Base-by-base conservation (phyloP, 148 eudicot species). In the Arctostaphylos glauca region DNA sequence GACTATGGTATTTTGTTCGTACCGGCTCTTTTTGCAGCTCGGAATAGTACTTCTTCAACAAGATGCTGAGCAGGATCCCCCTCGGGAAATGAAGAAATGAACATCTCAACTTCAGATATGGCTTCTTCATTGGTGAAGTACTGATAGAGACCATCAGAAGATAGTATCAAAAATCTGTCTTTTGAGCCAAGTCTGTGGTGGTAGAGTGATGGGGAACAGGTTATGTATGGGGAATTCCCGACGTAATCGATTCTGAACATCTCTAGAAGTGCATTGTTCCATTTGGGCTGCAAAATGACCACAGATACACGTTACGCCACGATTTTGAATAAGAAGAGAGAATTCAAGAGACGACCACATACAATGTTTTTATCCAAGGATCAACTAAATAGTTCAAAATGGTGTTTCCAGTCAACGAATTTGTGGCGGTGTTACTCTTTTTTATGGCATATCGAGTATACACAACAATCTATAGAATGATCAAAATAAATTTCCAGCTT, bases 11-110 rank as follows among this genome's bases (percentile, higher is more conserved):
- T 23, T 18, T 56, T 31, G 38, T 21, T 12, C 78, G 56, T 93
- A 93, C 98, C 98, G 3, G 94, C 94, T 91, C 89, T 90, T 85
- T 93, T 95, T 6, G 98, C 98, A 82, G 98, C 98, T 12, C 97
- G 92, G 83, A 92, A 87, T 19, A 95, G 54, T 18, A 95, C 93
- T 89, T 94, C 94, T 86, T 95, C 98, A 12, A 95, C 93, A 25
- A 95, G 91, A 88, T 95, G 98, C 78, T 95, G 98, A 13, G 98
- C 98, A 1, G 98, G 98, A 82, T 95, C 98, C 21, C 98, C 98
- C 56, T 95, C 98, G 0, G 98, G 98, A 7, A 85, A 90, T 43
- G 79, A 81, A 21, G 92, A 83, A 79, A 95, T 89, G 90, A 95
- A 95, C 74, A 46, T 86, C 84, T 95, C 98, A 25, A 95, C 93